Evolutionary conservation across 805 yeast genomes (phyloP), one percentile per base, ranked within the genome.

Genomic region (Kuraishia piskuri): DNA sequence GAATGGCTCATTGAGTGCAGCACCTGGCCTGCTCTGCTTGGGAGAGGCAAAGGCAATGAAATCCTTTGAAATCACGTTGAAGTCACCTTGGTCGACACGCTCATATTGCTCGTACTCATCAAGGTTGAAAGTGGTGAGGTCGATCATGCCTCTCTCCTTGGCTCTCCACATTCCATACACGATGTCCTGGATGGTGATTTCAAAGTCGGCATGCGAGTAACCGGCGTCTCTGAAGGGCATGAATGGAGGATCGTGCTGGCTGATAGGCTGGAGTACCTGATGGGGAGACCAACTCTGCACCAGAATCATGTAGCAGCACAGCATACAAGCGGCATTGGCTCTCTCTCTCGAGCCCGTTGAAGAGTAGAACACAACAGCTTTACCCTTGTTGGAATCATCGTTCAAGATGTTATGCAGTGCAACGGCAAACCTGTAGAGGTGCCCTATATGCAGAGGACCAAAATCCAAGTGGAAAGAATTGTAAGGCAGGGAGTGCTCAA

Each of bases 241-340:
- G 59, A 92, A 85, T 6, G 98, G 97, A 2, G 96, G 96, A 50
- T 87, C 90, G 5, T 84, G 81, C 68, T 94, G 98, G 1, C 94
- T 82, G 52, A 94, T 80, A 0, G 99, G 99, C 56, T 96, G 97
- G 58, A 94, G 71, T 0, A 91, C 99, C 68, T 94, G 94, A 68
- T 94, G 99, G 0, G 99, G 99, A 1, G 97, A 90, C 99, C 99
- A 94, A 14, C 90, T 85, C 66, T 94, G 99, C 19, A 94, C 92
- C 53, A 94, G 71, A 1, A 94, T 79, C 97, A 94, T 90, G 69
- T 94, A 94, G 63, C 97, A 90, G 58, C 96, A 89, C 51, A 94
- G 74, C 57, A 94, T 74, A 68, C 98, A 90, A 3, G 98, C 97
- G 19, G 98, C 95, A 64, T 94, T 94, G 6, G 97, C 84, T 61